These are phyloP conservation scores for Phoenix dactylifera DNA, from an alignment of 176 grass and related monocot genomes.

Conservation along the genomic window DNA sequence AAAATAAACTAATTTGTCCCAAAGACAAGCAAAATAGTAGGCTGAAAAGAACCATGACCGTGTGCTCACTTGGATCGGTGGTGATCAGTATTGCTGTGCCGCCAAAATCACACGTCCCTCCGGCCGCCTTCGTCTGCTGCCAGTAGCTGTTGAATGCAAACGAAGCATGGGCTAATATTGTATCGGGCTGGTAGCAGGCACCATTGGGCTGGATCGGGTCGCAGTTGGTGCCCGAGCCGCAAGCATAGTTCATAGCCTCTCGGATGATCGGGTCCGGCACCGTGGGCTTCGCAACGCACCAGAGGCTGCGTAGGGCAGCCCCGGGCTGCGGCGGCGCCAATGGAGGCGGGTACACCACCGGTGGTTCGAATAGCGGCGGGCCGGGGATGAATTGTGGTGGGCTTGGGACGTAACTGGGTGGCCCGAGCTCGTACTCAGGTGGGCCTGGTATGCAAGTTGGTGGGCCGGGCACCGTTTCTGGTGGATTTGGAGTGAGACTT, in stretches of 20 bases:
- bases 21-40: too few species aligned
- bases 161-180: conserved; percentile 60
- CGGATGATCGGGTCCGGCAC: conserved; percentile 61
- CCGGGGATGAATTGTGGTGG: conserved; percentile 31
- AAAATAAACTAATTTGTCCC: too few species aligned
- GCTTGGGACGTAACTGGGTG: conserved; percentile 12
- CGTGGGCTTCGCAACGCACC: conserved; percentile 87
- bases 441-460: conserved; percentile 10
- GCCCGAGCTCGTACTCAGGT: conserved; percentile 10
- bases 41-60: not conserved
- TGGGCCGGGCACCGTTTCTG: conserved; percentile 12
- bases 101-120: conserved; percentile 89
- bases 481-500: conserved; percentile 20
- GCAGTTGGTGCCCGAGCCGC: conserved; percentile 61
- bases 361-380: conserved; percentile 52
- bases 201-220: conserved; percentile 44
- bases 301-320: not conserved
- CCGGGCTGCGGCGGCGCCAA: conserved; percentile 19
- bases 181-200: conserved; percentile 63
- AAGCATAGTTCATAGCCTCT: conserved; percentile 89
- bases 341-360: conserved; percentile 54
- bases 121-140: conserved; percentile 61
- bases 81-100: conserved; percentile 79
- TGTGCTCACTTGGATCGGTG: conserved; percentile 78
- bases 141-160: conserved; percentile 91